Percentiles rank a stretch among this genome's conserved stretches.
Conservation (phyloP, 176 grass and related monocot genomes). For the Hordeum marinum region DNA sequence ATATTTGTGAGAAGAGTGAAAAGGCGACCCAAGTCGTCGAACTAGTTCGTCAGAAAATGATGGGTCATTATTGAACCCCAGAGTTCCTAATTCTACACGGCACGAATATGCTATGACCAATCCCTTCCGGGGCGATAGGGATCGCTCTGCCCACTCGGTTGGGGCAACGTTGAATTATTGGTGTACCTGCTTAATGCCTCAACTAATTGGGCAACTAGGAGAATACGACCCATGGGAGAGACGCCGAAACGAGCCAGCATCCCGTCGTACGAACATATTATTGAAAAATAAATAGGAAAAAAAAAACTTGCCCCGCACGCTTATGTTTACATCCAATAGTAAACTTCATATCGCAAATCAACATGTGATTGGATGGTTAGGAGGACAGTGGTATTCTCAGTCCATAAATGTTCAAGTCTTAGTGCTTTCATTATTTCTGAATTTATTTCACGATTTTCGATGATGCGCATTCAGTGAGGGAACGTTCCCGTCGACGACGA, state of each 20-base stretch:
- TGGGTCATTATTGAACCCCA: neutral
- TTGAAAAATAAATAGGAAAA: neutral
- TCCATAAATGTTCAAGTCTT: too few species aligned
- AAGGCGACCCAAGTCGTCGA: neutral
- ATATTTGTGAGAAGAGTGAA: neutral
- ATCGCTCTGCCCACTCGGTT: neutral
- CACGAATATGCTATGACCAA: neutral
- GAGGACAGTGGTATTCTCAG: too few species aligned
- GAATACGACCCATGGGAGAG: neutral
- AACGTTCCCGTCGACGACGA: too few species aligned
- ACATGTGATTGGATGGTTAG: too few species aligned
- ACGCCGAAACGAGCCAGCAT: neutral
- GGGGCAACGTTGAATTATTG: neutral
- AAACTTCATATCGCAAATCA: too few species aligned
- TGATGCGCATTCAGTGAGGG: too few species aligned
- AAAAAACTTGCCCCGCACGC: neutral
- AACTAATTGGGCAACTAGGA: neutral
- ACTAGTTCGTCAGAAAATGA: neutral
- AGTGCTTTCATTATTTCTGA: too few species aligned
- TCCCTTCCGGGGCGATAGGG: neutral
- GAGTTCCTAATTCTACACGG: slow-evolving; percentile 18
- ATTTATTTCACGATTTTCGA: too few species aligned
- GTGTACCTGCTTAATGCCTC: neutral
- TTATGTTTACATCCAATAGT: neutral
- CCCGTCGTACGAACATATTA: neutral